Percentiles rank a stretch among this genome's conserved stretches.
phyloP scores from a whole-genome alignment of 345 rosid genomes.

The Firmiana major region DNA sequence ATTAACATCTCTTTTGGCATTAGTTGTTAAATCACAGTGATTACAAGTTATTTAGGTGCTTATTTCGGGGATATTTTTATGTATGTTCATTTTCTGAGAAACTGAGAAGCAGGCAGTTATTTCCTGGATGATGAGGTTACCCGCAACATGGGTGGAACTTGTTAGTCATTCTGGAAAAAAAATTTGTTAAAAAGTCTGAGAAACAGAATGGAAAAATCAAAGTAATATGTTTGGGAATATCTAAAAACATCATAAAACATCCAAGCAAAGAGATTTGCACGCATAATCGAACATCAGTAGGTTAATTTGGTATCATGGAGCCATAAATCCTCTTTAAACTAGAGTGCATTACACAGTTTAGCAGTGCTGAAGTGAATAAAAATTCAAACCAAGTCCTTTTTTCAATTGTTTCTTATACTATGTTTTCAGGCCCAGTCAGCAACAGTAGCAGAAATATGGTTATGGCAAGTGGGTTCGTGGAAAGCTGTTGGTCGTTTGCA shows the following conservation, averaged over 20 bases:
- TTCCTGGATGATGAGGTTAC: neutral
- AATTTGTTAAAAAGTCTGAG: neutral
- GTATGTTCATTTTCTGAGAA: neutral
- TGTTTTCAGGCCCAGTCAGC: constrained; percentile 74
- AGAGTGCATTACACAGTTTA: neutral
- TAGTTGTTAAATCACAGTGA: neutral
- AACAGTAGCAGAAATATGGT: constrained; percentile 84
- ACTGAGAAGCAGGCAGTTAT: neutral
- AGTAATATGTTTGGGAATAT: neutral
- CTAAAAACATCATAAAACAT: neutral
- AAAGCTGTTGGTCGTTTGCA: constrained; percentile 79
- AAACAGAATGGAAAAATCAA: neutral
- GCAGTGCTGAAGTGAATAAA: neutral
- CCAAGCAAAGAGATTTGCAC: neutral
- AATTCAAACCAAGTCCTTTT: neutral
- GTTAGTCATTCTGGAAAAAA: neutral
- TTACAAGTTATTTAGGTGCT: neutral
- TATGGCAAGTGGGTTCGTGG: constrained; percentile 97
- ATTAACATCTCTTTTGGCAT: neutral
- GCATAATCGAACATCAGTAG: neutral
- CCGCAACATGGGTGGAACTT: neutral
- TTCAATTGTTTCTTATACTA: neutral
- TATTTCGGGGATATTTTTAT: neutral
- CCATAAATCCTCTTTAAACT: neutral
- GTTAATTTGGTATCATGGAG: neutral